Conservation (phyloP, 2,329 filamentous ascomycete genomes). For the Exophiala aquamarina region DNA sequence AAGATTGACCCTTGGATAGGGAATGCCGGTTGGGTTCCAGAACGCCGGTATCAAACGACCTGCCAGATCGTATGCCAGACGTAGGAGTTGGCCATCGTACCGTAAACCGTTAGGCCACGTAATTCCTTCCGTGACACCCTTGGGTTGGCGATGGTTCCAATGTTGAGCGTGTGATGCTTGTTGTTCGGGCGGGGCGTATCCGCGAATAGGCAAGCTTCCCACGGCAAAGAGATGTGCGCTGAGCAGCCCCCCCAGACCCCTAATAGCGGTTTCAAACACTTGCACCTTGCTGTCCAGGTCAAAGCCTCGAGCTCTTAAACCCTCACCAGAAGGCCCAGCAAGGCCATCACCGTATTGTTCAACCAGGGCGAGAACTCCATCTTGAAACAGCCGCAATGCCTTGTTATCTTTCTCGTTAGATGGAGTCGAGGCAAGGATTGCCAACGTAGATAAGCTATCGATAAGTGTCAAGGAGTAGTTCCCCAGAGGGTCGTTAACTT, state of each 20-base stretch:
- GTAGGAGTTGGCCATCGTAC: constrained; percentile 86
- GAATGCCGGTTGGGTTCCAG: constrained; percentile 84
- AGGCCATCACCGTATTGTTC: constrained; percentile 84
- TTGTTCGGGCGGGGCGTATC: constrained; percentile 61
- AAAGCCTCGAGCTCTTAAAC: constrained; percentile 75
- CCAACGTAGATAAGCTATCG: constrained; percentile 90
- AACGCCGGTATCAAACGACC: constrained; percentile 87
- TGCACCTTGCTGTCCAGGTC: constrained; percentile 97
- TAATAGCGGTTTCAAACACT: constrained; percentile 96
- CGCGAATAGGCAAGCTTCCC: constrained; percentile 81
- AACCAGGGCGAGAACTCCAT: constrained; percentile 74
- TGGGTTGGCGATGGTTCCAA: constrained; percentile 38
- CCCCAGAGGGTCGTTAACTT: constrained; percentile 90
- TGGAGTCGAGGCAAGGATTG: constrained; percentile 78
- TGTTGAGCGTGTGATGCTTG: constrained; percentile 40
- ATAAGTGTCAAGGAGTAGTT: constrained; percentile 97
- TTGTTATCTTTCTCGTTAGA: constrained; percentile 56
- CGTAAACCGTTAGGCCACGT: constrained; percentile 73
- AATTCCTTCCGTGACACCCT: constrained; percentile 46
- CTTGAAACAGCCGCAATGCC: constrained; percentile 73
- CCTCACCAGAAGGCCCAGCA: constrained; percentile 65
- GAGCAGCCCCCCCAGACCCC: constrained; percentile 84
- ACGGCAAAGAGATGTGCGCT: constrained; percentile 92
- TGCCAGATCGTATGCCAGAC: constrained; percentile 84
- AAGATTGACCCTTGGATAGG: constrained; percentile 92